Base-by-base conservation (phyloP, 2,329 filamentous ascomycete species). In the Rhynchosporium graminicola region DNA sequence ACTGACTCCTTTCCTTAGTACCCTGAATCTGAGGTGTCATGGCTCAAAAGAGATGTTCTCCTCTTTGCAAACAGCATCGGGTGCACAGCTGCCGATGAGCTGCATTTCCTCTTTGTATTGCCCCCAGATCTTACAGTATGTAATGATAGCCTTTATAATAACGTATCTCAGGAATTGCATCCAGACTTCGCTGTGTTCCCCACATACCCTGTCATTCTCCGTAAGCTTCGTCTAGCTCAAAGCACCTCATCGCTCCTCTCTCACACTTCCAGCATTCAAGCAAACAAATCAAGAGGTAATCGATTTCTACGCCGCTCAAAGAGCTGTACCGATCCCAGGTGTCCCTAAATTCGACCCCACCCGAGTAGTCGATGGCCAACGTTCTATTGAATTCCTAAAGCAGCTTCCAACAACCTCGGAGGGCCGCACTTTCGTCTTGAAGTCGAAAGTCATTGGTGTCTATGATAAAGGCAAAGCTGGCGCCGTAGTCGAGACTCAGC, bases 1-100 rank as follows among this genome's bases (percentile, higher is more conserved):
- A 36, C 33, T 36, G 33, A 36, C 9, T 36, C 33, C 33, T 36
- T 36, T 36, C 33, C 9, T 36, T 36, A 36, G 33, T 96, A 90
- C 76, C 91, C 91, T 62, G 77, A 84, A 54, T 80, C 85, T 72
- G 84, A 88, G 73, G 91, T 96, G 10, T 84, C 88, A 70, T 97
- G 92, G 93, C 77, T 91, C 71, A 92, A 93, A 83, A 87, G 93
- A 68, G 93, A 97, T 80, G 86, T 88, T 42, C 82, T 97, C 65
- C 87, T 98, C 65, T 97, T 97, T 76, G 92, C 93, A 70, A 89
- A 89, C 77, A 94, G 89, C 78, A 94, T 97, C 75, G 93, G 93
- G 61, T 87, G 83, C 74, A 94, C 86, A 12, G 83, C 83, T 10
- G 82, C 83, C 46, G n/a, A 96, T 70, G 93, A 97, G 81, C 85